These are phyloP conservation scores for Stereum hirsutum DNA, from an alignment of 1,284 basidiomycete species.

Conservation along the genomic window DNA sequence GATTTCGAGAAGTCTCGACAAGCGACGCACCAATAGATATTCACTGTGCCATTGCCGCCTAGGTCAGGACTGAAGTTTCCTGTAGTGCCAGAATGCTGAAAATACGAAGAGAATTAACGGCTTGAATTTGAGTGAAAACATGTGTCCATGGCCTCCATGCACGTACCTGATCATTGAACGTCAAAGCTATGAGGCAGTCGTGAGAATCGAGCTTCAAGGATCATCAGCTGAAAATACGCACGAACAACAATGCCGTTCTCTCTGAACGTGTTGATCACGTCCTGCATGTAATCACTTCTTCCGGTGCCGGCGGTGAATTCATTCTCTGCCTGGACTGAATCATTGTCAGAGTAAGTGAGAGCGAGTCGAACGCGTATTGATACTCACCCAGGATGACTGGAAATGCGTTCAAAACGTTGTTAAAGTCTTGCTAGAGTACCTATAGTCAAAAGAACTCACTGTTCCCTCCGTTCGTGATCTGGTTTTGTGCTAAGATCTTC, in stretches of 20 bases:
- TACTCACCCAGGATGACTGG: no score
- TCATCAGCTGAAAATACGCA: no score
- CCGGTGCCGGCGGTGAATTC: conserved; percentile 37
- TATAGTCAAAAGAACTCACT: conserved; percentile 19
- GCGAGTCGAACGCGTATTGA: no score
- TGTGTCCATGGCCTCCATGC: no score
- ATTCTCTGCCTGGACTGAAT: conserved; percentile 49
- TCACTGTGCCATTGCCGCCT: conserved; percentile 30
- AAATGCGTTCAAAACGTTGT: no score
- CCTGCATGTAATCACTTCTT: conserved; percentile 38
- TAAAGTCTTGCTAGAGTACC: background rate
- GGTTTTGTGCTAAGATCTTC: conserved; percentile 38
- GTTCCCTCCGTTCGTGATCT: conserved; percentile 42
- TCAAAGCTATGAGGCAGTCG: no score
- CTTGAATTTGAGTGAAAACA: no score
- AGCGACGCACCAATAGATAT: conserved; percentile 35
- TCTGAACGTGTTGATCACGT: conserved; percentile 35
- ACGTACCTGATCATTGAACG: no score
- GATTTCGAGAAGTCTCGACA: no score
- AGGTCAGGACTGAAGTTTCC: conserved; percentile 37
- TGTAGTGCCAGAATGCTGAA: conserved; percentile 31
- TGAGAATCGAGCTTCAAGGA: no score
- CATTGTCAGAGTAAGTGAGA: background rate
- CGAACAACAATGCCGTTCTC: conserved; percentile 38
- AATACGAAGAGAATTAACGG: no score